These are phyloP conservation scores for Candida glucosophila DNA, from an alignment of 1,139 yeast species.

Conservation along the genomic window DNA sequence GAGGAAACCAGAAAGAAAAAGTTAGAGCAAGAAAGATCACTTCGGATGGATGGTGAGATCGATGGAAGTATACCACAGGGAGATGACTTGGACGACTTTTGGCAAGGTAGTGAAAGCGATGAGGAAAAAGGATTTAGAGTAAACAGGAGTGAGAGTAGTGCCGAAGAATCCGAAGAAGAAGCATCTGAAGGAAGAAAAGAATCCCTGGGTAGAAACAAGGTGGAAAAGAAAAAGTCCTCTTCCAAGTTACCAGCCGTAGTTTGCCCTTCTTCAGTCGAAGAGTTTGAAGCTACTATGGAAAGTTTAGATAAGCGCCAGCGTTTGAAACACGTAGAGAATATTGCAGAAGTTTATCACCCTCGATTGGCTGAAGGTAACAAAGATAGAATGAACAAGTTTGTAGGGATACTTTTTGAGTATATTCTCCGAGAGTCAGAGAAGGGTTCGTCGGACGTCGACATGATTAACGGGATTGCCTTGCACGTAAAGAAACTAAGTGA, in stretches of 20 bases:
- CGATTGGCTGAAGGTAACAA: slow-evolving; percentile 76
- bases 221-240: slow-evolving; percentile 1
- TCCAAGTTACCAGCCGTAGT: slow-evolving; percentile 9
- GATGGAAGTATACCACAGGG: slow-evolving; percentile 49
- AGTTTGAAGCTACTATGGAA: slow-evolving; percentile 31
- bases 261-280: slow-evolving; percentile 57
- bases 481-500: slow-evolving; percentile 59
- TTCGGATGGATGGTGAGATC: slow-evolving; percentile 73
- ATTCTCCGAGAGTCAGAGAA: slow-evolving; percentile 31
- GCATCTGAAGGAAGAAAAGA: slow-evolving; percentile 5
- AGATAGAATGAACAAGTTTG: slow-evolving; percentile 58
- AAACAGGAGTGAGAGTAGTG: slow-evolving; percentile 8
- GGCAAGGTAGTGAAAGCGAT: slow-evolving; percentile 46
- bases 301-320: slow-evolving; percentile 24
- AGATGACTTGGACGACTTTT: slow-evolving; percentile 60
- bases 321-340: slow-evolving; percentile 35
- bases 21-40: slow-evolving; percentile 67
- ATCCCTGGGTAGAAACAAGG: slow-evolving; percentile 6
- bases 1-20: slow-evolving; percentile 57
- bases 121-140: slow-evolving; percentile 20
- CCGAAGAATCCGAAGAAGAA: slow-evolving; percentile 14
- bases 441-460: slow-evolving; percentile 19
- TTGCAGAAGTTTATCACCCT: slow-evolving; percentile 63
- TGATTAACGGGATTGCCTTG: slow-evolving; percentile 38
- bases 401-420: slow-evolving; percentile 58